Evolutionary conservation across 192 early-diverging fungal genomes (phyloP), one percentile per base, ranked within the genome.

Genomic region (Paraglomus brasilianum): DNA sequence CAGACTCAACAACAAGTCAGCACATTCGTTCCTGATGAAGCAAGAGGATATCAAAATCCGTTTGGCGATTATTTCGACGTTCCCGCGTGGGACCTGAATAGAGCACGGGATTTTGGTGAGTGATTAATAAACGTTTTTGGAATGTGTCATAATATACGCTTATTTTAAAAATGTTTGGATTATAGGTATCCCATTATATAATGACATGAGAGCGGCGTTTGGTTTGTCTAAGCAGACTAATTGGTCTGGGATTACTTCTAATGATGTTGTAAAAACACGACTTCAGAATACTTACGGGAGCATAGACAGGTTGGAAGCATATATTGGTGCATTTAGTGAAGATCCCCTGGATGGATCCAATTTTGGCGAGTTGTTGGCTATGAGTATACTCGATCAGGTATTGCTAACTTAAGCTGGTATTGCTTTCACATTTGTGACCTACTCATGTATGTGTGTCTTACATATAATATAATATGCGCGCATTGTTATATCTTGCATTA

Each of bases 401-500:
- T 61, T 30, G 30, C 30, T n/a, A 30, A 30, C 3, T 30, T 3
- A 30, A 30, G 30, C 3, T 30, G 30, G n/a, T n/a, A n/a, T n/a
- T n/a, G n/a, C n/a, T n/a, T n/a, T n/a, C n/a, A 30, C 38, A 59
- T 17, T 59, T 59, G 22, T 41, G 57, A 3, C 57, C 57, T 10
- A 30, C 7, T 69, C 43, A 24, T 30, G 42, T 30, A 30, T 30
- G 30, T 30, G 30, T 30, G 30, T 30, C 30, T 17, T 59, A 42
- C 38, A 22, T 0, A 38, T 22, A 2, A 17, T 59, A 19, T 58
- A 40, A 30, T 8, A 40, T 17, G 56, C 57, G 17, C 15, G 57
- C 1, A 59, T 59, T 38, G 19, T 70, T 30, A 30, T 2, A 30
- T 30, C 30, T 30, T 30, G 30, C 30, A 77, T 51, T 79, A 86